Conservation (phyloP, 192 early-diverging fungal species). For the Spinellus fusiger region DNA sequence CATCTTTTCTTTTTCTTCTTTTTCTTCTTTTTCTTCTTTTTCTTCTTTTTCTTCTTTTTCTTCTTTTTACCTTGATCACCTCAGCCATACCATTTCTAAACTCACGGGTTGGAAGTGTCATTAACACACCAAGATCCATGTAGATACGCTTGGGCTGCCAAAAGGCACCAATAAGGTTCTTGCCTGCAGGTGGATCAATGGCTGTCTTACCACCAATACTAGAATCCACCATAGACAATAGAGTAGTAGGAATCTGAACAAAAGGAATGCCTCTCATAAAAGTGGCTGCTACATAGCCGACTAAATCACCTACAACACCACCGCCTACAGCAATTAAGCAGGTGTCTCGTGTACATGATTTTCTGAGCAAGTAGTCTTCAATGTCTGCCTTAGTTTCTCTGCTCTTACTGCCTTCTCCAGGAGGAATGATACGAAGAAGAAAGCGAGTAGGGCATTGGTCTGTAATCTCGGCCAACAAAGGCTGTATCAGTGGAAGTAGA, state of each 20-base stretch:
- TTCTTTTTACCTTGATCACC: conserved; percentile 58
- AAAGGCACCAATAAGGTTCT: conserved; percentile 96
- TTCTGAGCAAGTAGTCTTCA: conserved; percentile 81
- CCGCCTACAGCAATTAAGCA: conserved; percentile 89
- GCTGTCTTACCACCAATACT: conserved; percentile 97
- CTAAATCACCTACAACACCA: conserved; percentile 92
- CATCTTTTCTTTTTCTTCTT: too few relatives aligned
- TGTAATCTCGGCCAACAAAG: conserved; percentile 51
- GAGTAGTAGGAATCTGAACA: conserved; percentile 90
- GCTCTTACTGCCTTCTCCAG: conserved; percentile 86
- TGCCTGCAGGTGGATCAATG: conserved; percentile 86
- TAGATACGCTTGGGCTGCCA: conserved; percentile 91
- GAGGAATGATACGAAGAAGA: conserved; percentile 69
- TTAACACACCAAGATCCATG: conserved; percentile 78
- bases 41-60: too few relatives aligned
- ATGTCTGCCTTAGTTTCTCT: conserved; percentile 75
- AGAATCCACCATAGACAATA: conserved; percentile 96
- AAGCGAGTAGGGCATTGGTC: conserved; percentile 41
- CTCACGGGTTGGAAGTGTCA: conserved; percentile 83
- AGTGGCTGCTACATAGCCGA: conserved; percentile 90
- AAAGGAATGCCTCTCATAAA: conserved; percentile 95
- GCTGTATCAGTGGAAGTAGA: conserved; percentile 60
- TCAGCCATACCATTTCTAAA: conserved; percentile 95
- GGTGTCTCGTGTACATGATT: conserved; percentile 86
- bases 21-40: too few relatives aligned